phyloP scores from a whole-genome alignment of 768 basidiomycete genomes.

The Lactarius quietus region DNA sequence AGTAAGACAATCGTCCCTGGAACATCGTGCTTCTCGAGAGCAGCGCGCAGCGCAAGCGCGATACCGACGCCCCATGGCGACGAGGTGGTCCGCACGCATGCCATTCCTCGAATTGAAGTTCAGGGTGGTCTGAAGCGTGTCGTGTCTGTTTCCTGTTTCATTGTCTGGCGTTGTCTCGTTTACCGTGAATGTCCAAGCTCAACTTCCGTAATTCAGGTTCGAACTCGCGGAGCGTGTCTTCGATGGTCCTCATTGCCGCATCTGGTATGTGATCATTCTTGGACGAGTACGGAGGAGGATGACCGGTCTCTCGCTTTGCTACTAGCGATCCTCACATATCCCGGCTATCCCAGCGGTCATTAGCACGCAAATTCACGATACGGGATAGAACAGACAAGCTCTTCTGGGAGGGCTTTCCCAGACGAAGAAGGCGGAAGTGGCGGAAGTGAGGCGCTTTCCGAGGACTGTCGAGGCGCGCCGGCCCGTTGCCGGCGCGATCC shows the following conservation, averaged over 20 bases:
- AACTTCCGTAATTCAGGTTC: conserved; percentile 53
- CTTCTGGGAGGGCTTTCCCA: conserved; percentile 12
- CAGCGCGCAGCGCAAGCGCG: conserved; percentile 69
- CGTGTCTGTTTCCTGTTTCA: background rate
- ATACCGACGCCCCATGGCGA: conserved; percentile 75
- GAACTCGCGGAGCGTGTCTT: conserved; percentile 49
- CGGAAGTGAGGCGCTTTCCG: conserved; percentile 6
- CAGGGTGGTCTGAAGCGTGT: conserved; percentile 53
- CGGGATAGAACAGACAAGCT: conserved; percentile 6
- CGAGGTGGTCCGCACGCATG: conserved; percentile 78
- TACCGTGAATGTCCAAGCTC: conserved; percentile 72
- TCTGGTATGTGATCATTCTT: conserved; percentile 30
- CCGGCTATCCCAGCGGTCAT: conserved; percentile 16
- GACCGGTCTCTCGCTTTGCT: conserved; percentile 13
- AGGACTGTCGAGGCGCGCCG: background rate
- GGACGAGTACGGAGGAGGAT: conserved; percentile 28
- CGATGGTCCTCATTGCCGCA: conserved; percentile 54
- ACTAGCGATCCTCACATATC: conserved; percentile 22
- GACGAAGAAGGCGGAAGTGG: conserved; percentile 11
- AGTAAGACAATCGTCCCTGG: conserved; percentile 68
- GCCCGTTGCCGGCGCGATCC: conserved; percentile 22
- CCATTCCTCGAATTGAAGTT: conserved; percentile 64
- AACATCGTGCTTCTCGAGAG: conserved; percentile 57
- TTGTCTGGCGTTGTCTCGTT: conserved; percentile 29
- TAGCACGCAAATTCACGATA: background rate